Base-by-base conservation (phyloP, 768 basidiomycete species). In the Hericium coralloides region DNA sequence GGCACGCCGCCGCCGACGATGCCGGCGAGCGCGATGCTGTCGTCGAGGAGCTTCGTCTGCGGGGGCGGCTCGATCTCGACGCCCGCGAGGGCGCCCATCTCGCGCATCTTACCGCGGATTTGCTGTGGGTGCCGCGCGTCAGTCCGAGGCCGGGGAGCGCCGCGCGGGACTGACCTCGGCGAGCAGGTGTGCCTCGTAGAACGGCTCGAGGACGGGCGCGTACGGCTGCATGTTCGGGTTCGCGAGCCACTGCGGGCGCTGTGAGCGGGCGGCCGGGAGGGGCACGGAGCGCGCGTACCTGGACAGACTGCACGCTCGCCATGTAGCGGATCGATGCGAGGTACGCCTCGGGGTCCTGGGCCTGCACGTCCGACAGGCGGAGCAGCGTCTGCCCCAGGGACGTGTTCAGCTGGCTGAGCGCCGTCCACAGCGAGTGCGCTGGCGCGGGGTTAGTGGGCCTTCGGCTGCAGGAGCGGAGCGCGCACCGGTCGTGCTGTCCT, bases 1-100 rank as follows among this genome's bases (percentile, higher is more conserved):
- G 97, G 97, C 4, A 98, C 97, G 18, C 95, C 95, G 23, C 94
- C 95, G 20, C 92, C 93, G 39, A 98, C 78, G 17, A 98, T 86
- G 26, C 97, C 97, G 3, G 88, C 82, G 61, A 87, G 79, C 14
- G 78, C 72, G 15, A 88, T 74, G 59, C 92, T 95, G 4, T 76
- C 74, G 66, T 98, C 82, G 50, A 99, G 77, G 20, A 99, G 79
- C 43, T 74, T 69, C 0, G 92, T 95, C 70, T 99, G 97, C 67
- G 88, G 83, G 3, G 76, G 70, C 1, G 97, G 97, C 69, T 99
- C 97, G 59, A 99, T 95, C 17, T 90, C 87, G 5, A 95, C 93
- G 17, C 74, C 81, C 0, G 89, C 81, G 3, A 76, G 70, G 7
- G 72, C 70, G 22, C 95, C 92, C 92, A 98, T 95, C 58, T 79